Base-by-base conservation (phyloP, 2,329 filamentous ascomycete species). In the Neofusicoccum ribis region DNA sequence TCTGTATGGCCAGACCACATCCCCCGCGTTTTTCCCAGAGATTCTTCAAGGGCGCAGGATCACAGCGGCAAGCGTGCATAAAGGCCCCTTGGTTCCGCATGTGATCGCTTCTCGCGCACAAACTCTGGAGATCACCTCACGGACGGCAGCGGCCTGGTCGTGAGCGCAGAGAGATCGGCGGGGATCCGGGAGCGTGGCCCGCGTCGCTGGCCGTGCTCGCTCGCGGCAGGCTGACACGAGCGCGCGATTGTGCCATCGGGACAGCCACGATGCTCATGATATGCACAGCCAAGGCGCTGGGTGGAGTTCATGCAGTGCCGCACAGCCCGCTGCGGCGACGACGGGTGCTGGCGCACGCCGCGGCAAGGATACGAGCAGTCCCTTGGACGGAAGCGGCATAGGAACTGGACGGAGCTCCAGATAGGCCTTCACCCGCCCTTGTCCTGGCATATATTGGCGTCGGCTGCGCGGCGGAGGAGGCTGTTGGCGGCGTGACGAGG, bases 231-330 rank as follows among this genome's bases (percentile, higher is more conserved):
- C 61, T 63, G 61, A 63, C 61, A 63, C 61, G 60, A 51, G 47
- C 47, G 27, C 12, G 49, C 51, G 15, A 59, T 59, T 59, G 54
- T 59, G 54, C 54, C 54, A 59, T 59, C 15, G 20, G 9, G 54
- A 41, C 54, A 14, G 56, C 41, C 54, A 46, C 27, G 56, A 36
- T 60, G 56, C 56, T 60, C 56, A 60, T 60, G 56, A 60, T 47
- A 60, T 46, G 56, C 56, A 39, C 41, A 37, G 56, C 56, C 56
- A 63, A 63, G 59, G 36, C 14, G 46, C 4, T 63, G 46, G 46
- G 59, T 63, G 59, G 59, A 52, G 59, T 63, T 63, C 59, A 50
- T 63, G 59, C 59, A 63, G 47, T 50, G 59, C 59, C 46, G 59
- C 59, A 63, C 46, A 62, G 15, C 37, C 46, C 47, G 59, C 43